Evolutionary conservation across 441 rosid genomes (phyloP), one percentile per base, ranked within the genome.

Genomic region (Biscutella laevigata): DNA sequence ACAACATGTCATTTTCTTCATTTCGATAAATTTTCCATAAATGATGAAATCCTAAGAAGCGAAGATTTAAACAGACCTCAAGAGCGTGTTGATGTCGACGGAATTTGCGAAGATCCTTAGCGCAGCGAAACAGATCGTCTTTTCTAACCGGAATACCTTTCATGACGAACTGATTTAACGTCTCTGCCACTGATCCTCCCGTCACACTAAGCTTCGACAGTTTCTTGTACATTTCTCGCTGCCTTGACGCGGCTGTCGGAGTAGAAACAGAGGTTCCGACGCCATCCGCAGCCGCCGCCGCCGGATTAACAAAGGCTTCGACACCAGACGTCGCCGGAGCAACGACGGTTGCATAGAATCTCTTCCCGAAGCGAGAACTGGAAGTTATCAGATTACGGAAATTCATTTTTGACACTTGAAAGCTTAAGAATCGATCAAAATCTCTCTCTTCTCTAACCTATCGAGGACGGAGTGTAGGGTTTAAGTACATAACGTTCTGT

Each of bases 51-150:
- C n/a, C n/a, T n/a, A n/a, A n/a, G n/a, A n/a, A n/a, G n/a, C n/a
- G n/a, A n/a, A n/a, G n/a, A n/a, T n/a, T n/a, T n/a, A n/a, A 9
- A 35, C 45, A 22, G 30, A 90, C 98, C 92, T 87, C 83, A 30
- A 83, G 83, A 15, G 86, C 89, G 39, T 78, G 81, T 36, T 77
- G 58, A 66, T 62, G 69, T 15, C 75, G 76, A 11, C 74, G 57
- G 64, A 70, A 81, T 45, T 59, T 77, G 67, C 95, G 96, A 22
- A 88, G 82, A 48, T 65, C 61, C 50, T 43, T 80, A 50, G 79
- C 52, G 70, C 77, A 78, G 9, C 69, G 60, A 50, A 37, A 32
- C 13, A 87, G 86, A 26, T 72, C 80, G 22, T 7, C 13, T 60
- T 80, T 87, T 16, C 47, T 57, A 42, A 80, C 16, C 10, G 50